These are phyloP conservation scores for Solanum infundibuliforme DNA, from an alignment of 257 asterid species.

Conservation along the genomic window DNA sequence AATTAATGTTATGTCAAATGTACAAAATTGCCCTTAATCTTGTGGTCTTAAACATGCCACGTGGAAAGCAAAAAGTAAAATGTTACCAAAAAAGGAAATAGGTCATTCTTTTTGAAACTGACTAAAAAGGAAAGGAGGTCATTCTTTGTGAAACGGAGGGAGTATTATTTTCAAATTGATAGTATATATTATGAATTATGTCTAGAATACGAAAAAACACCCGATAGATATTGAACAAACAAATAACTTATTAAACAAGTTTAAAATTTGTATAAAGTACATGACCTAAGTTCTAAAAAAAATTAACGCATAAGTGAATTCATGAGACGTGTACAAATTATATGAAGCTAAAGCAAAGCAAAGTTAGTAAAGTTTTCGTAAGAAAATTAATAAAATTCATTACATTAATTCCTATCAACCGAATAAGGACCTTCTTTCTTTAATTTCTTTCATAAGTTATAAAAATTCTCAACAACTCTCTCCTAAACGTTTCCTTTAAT, in stretches of 20 bases:
- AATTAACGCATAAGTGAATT: neutral
- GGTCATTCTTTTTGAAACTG: too few species aligned
- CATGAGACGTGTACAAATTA: neutral
- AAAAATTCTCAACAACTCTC: neutral
- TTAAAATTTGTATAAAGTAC: neutral
- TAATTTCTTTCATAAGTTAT: neutral
- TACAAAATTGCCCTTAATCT: too few species aligned
- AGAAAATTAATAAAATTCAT: neutral
- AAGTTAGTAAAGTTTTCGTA: neutral
- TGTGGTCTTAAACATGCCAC: too few species aligned
- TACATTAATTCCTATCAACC: slow-evolving; percentile 1
- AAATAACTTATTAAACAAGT: neutral
- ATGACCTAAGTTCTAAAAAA: fast-evolving
- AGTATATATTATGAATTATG: too few species aligned
- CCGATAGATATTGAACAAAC: neutral
- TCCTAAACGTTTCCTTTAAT: slow-evolving; percentile 2
- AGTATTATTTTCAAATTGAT: neutral
- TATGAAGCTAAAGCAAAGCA: neutral
- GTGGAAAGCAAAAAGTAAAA: too few species aligned
- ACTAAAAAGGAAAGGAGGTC: too few species aligned
- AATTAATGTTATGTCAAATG: too few species aligned
- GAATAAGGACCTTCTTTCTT: neutral
- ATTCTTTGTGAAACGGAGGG: too few species aligned
- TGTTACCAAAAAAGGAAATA: too few species aligned
- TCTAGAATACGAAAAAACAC: neutral